phyloP scores from a whole-genome alignment of 768 basidiomycete species.

The Boletus tomentosulus region DNA sequence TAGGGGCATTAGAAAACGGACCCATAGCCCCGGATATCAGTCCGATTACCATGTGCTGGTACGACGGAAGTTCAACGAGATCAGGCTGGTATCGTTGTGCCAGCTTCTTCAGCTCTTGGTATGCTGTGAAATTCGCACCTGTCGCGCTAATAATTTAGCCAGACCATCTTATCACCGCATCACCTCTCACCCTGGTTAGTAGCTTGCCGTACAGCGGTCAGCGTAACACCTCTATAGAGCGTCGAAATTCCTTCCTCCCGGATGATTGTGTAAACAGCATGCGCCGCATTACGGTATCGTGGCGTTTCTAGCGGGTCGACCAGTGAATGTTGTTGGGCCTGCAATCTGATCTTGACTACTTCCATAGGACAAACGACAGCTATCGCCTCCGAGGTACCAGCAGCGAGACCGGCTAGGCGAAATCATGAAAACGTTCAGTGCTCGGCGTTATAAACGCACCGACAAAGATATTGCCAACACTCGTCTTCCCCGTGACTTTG shows the following conservation, averaged over 20 bases:
- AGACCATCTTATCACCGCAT: slow-evolving; percentile 4
- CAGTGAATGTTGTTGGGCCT: slow-evolving; percentile 95
- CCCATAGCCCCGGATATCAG: slow-evolving; percentile 97
- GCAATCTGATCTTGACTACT: slow-evolving; percentile 96
- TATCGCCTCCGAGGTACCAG: slow-evolving; percentile 94
- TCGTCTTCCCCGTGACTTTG: slow-evolving; percentile 72
- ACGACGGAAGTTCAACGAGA: slow-evolving; percentile 76
- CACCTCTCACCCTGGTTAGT: slow-evolving; percentile 82
- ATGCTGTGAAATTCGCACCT: slow-evolving; percentile 97
- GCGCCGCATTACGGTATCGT: slow-evolving; percentile 92
- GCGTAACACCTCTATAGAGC: slow-evolving; percentile 87
- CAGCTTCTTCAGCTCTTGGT: slow-evolving; percentile 91
- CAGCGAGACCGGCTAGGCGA: slow-evolving; percentile 81
- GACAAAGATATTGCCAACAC: slow-evolving; percentile 77
- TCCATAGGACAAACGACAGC: slow-evolving; percentile 98
- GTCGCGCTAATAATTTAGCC: slow-evolving; percentile 1
- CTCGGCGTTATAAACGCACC: slow-evolving; percentile 44
- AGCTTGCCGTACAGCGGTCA: slow-evolving; percentile 93
- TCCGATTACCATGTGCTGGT: slow-evolving; percentile 94
- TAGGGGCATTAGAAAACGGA: slow-evolving; percentile 96
- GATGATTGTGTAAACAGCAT: slow-evolving; percentile 92
- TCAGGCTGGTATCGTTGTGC: slow-evolving; percentile 78
- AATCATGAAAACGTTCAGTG: not conserved
- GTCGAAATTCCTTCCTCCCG: slow-evolving; percentile 84
- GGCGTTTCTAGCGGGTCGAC: slow-evolving; percentile 94